Evolutionary conservation across 2,329 filamentous ascomycete genomes (phyloP).

Genomic region (Rutstroemia sp.): DNA sequence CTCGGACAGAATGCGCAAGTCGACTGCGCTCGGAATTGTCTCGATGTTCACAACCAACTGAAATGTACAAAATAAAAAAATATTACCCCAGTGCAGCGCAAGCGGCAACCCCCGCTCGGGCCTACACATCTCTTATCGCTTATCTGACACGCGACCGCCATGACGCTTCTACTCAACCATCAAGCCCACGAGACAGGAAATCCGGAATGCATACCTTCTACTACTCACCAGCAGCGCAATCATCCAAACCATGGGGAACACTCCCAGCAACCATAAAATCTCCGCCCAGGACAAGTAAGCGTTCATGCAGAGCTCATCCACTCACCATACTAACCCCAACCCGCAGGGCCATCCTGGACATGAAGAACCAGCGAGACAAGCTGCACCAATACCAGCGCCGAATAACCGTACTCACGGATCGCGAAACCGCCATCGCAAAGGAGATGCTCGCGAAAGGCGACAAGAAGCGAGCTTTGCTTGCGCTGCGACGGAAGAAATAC

Average conservation of each 20-base stretch:
- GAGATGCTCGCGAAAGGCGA: constrained; percentile 76
- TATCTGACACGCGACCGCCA: constrained; percentile 8
- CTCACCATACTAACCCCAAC: background rate
- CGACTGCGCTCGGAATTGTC: background rate
- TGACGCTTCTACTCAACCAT: constrained; percentile 2
- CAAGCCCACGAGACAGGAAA: background rate
- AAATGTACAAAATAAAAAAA: background rate
- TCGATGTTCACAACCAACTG: background rate
- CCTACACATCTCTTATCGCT: constrained; percentile 3
- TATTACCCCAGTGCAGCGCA: background rate
- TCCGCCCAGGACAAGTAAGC: constrained; percentile 80
- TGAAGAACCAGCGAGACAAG: constrained; percentile 96
- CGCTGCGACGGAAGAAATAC: constrained; percentile 91
- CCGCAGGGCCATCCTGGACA: constrained; percentile 83
- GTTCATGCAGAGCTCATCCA: background rate
- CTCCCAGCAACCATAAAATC: constrained; percentile 55
- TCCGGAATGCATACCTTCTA: background rate
- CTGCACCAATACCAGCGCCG: constrained; percentile 92
- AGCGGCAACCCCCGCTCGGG: background rate
- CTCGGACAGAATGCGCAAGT: background rate
- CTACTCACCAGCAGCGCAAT: constrained; percentile 10
- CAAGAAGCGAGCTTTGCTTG: constrained; percentile 74
- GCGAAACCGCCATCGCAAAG: constrained; percentile 79
- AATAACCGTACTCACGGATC: constrained; percentile 76
- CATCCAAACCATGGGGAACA: constrained; percentile 50